Evolutionary conservation across 495 filamentous ascomycete genomes (phyloP), one percentile per base, ranked within the genome.

Genomic region (Aspergillus bertholletiae): DNA sequence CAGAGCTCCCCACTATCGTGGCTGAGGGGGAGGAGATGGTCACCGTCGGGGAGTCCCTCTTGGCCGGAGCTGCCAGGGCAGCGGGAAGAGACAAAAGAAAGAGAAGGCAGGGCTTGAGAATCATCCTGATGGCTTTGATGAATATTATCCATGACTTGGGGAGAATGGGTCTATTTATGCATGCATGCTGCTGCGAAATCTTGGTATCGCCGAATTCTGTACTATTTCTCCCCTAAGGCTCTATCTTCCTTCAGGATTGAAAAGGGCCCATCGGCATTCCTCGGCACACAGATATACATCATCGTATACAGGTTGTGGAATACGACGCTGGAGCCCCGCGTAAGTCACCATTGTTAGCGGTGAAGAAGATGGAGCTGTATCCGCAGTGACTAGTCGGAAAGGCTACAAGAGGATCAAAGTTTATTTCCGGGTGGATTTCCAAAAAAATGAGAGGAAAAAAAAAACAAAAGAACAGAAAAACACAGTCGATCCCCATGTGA

Each of bases 1-100:
- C 54, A 1, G 62, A 65, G 24, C 41, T 63, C 17, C 83, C 84
- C n/a, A 84, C 61, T 12, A 85, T 63, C 15, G 75, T 81, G 44
- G 81, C 80, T 27, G 71, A 49, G 1, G 77, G 65, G 13, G 71
- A 68, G 18, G 68, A 59, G 39, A 85, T 82, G 20, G 74, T 78
- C 1, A 73, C 67, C 7, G 72, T 78, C 6, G 64, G 69, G 9
- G 65, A 52, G 18, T 37, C 60, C 44, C 63, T 45, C 30, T 65
- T 69, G n/a, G 62, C 37, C 23, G 57, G 49, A 1, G 59, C 59
- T 6, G 66, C 61, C 26, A 58, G 44, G 20, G 21, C 52, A 17
- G 32, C 39, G 7, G 52, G 35, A 22, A 53, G 34, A 7, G 28
- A 24, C 7, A 59, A 21, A 57, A 55, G 23, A 40, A 43, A 45